Evolutionary conservation across 805 yeast genomes (phyloP).

Genomic region (Lachancea cidri): DNA sequence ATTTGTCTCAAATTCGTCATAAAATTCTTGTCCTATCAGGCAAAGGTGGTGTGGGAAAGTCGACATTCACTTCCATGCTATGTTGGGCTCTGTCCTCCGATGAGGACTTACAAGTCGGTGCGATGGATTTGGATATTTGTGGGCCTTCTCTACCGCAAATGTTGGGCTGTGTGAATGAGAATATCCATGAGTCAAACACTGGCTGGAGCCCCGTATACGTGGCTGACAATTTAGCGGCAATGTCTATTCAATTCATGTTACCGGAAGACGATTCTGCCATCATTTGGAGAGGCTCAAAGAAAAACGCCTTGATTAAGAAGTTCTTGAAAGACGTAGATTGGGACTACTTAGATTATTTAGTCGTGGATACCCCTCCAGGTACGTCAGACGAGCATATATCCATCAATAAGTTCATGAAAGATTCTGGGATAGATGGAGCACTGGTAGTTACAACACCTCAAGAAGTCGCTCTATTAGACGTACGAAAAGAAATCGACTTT

Average conservation of each 20-base stretch:
- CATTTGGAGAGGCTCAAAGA: slow-evolving; percentile 97
- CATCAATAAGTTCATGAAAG: slow-evolving; percentile 81
- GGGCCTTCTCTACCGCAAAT: slow-evolving; percentile 95
- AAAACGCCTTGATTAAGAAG: slow-evolving; percentile 87
- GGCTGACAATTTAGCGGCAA: slow-evolving; percentile 88
- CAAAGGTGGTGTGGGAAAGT: slow-evolving; percentile 96
- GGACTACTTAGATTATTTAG: slow-evolving; percentile 73
- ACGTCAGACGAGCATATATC: slow-evolving; percentile 96
- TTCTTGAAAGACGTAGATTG: slow-evolving; percentile 92
- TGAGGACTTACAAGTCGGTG: slow-evolving; percentile 80
- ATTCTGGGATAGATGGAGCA: slow-evolving; percentile 93
- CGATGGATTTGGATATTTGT: slow-evolving; percentile 95
- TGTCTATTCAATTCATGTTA: slow-evolving; percentile 92
- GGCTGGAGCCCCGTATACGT: slow-evolving; percentile 98
- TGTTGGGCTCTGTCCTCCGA: slow-evolving; percentile 92
- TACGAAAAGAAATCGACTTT: slow-evolving; percentile 91
- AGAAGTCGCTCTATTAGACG: slow-evolving; percentile 93
- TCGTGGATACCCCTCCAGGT: slow-evolving; percentile 98
- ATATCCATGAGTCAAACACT: slow-evolving; percentile 78
- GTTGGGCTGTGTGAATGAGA: slow-evolving; percentile 87
- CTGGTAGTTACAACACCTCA: slow-evolving; percentile 94
- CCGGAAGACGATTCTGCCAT: slow-evolving; percentile 92
- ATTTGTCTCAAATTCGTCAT: slow-evolving; percentile 63
- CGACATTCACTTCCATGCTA: slow-evolving; percentile 93
- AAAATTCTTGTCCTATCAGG: slow-evolving; percentile 80